Evolutionary conservation across 148 eudicot species (phyloP), one percentile per base, ranked within the genome.

Genomic region (Rhododendron griersonianum): DNA sequence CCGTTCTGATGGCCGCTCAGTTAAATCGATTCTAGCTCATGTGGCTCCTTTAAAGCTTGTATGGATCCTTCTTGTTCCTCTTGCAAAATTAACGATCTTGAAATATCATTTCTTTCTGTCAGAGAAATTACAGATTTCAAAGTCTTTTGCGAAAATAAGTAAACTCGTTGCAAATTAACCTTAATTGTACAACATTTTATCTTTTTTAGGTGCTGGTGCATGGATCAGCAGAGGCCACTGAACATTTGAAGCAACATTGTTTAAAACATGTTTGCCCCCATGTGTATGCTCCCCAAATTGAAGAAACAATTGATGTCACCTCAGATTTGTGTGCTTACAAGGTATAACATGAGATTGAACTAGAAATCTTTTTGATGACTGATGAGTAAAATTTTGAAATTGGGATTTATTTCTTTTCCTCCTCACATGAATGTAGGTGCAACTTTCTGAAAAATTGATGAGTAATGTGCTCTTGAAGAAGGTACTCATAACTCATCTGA

Each of bases 151-250:
- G 6, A 28, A 71, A 45, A 28, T 48, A 78, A 18, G 39, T n/a
- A 19, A 14, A 18, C 33, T n/a, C 63, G 2, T 53, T 47, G 16
- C 11, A 30, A 47, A 59, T 21, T 81, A 63, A 82, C 80, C 28
- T 80, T 15, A 41, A 57, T 87, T 59, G 19, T 35, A 41, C 63
- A 55, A 5, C 30, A 81, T 67, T 47, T 84, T 86, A 77, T 81
- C 81, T 81, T 83, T 81, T 87, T 84, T 44, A 97, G 99, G 99
- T 97, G 80, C 90, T 98, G 96, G 96, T 98, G 86, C 99, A 98
- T 89, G 99, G 99, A 85, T 97, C 98, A 59, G 99, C 99, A 25
- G 99, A 97, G 94, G 99, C 99, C 84, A 97, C 99, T 80, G 99
- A 97, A 87, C 98, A 97, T 92, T 89, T 97, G 89, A 95, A 94